Percentiles rank a stretch among this genome's conserved stretches.
phyloP scores from a whole-genome alignment of 1,284 basidiomycete species.

The Puccinia novopanici region DNA sequence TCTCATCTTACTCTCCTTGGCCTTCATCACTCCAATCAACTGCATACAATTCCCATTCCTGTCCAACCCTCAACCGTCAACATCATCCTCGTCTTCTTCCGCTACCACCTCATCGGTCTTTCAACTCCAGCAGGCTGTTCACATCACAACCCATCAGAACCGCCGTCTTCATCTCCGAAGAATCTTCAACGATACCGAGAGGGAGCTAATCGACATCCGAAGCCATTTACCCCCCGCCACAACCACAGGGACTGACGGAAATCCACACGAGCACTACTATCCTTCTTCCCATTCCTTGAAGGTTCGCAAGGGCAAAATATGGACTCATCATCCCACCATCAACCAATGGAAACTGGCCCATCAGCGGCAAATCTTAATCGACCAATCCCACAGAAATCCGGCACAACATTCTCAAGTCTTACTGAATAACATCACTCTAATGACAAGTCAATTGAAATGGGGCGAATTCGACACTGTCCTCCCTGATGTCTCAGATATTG shows the following conservation, averaged over 20 bases:
- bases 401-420: constrained; percentile 1
- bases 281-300: constrained; percentile 24
- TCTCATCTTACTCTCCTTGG: constrained; percentile 20
- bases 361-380: constrained; percentile 28
- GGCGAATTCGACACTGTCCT: constrained; percentile 15
- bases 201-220: constrained; percentile 39
- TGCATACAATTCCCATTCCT: constrained; percentile 51
- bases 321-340: constrained; percentile 52
- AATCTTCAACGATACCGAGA: constrained; percentile 52
- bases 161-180: constrained; percentile 48
- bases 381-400: constrained; percentile 10
- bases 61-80: constrained; percentile 25
- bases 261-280: constrained; percentile 16
- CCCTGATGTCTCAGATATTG: constrained; percentile 72
- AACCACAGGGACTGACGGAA: neutral
- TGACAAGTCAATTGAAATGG: constrained; percentile 21
- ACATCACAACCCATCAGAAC: constrained; percentile 48
- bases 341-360: constrained; percentile 37
- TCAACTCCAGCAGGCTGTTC: constrained; percentile 54
- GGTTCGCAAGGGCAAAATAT: constrained; percentile 39
- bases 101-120: constrained; percentile 37
- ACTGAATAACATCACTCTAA: neutral
- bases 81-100: constrained; percentile 16
- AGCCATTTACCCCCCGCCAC: constrained; percentile 24
- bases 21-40: constrained; percentile 5